phyloP scores from a whole-genome alignment of 1,284 basidiomycete species.

The Laetiporus sulphureus region DNA sequence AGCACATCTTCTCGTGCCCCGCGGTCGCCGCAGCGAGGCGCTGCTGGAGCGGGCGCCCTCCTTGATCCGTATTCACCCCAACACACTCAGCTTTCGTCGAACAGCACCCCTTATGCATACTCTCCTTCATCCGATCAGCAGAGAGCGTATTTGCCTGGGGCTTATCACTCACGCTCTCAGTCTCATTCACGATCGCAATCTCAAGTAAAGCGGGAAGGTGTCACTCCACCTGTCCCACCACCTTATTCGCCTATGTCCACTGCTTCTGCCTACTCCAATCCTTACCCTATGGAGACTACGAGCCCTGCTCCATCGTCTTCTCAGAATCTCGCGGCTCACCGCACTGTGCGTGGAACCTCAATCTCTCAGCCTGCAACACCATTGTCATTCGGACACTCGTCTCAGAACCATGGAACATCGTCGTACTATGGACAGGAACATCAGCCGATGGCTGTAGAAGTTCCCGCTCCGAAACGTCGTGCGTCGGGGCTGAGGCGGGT shows the following conservation, averaged over 20 bases:
- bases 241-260: conserved; percentile 44
- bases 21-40: conserved; percentile 54
- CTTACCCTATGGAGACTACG: conserved; percentile 51
- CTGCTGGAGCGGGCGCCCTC: conserved; percentile 33
- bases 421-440: conserved; percentile 55
- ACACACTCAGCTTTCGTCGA: conserved; percentile 55
- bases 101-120: conserved; percentile 48
- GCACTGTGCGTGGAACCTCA: conserved; percentile 40
- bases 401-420: conserved; percentile 37
- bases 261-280: conserved; percentile 29
- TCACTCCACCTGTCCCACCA: conserved; percentile 48
- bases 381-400: conserved; percentile 51
- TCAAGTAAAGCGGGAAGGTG: conserved; percentile 47
- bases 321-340: conserved; percentile 40
- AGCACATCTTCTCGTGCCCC: conserved; percentile 39
- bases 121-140: conserved; percentile 42
- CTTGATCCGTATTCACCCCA: conserved; percentile 63
- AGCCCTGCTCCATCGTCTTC: conserved; percentile 49
- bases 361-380: conserved; percentile 63
- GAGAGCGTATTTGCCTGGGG: conserved; percentile 25
- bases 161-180: conserved; percentile 53
- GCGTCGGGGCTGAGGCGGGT: conserved; percentile 67
- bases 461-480: conserved; percentile 59
- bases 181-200: conserved; percentile 54
- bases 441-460: conserved; percentile 62